Percentiles rank a stretch among this genome's conserved stretches.
These are phyloP conservation scores for Penicillium sp. DNA, from an alignment of 2,329 filamentous ascomycete species.

Conservation along the genomic window DNA sequence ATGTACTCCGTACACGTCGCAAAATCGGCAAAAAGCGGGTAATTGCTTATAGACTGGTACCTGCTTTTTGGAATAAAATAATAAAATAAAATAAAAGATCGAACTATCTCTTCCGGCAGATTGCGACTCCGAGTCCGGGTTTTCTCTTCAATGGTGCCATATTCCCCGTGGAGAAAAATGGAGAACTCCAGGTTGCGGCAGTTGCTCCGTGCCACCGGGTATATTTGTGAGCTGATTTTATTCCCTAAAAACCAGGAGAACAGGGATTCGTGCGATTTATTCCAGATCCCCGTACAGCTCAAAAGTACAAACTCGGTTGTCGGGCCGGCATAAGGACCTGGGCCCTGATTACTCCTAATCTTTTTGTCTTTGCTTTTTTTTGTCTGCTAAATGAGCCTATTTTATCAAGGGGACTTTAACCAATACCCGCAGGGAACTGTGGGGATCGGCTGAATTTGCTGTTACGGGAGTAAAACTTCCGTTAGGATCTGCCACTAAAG, in stretches of 20 bases:
- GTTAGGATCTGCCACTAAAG: constrained; percentile 23
- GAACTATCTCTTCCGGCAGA: constrained; percentile 9
- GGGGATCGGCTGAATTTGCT: constrained; percentile 5
- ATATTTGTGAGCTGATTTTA: background rate
- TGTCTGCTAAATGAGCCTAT: background rate
- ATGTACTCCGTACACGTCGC: background rate
- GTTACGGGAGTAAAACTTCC: background rate
- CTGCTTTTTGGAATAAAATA: background rate
- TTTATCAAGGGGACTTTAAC: background rate
- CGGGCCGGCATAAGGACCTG: background rate
- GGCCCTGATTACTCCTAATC: background rate
- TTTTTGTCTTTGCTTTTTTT: background rate
- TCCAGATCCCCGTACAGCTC: background rate
- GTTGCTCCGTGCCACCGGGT: background rate
- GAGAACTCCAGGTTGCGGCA: background rate
- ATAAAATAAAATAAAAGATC: background rate
- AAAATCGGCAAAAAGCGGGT: constrained; percentile 23
- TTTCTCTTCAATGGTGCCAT: constrained; percentile 19
- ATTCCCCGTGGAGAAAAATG: constrained; percentile 19
- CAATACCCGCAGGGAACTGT: background rate
- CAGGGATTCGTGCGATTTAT: constrained; percentile 3
- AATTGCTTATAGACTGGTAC: constrained; percentile 4
- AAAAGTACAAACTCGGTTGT: background rate
- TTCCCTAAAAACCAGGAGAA: background rate
- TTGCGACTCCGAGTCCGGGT: constrained; percentile 18